Evolutionary conservation across 495 filamentous ascomycete species (phyloP).

Genomic region (Darksidea phi): DNA sequence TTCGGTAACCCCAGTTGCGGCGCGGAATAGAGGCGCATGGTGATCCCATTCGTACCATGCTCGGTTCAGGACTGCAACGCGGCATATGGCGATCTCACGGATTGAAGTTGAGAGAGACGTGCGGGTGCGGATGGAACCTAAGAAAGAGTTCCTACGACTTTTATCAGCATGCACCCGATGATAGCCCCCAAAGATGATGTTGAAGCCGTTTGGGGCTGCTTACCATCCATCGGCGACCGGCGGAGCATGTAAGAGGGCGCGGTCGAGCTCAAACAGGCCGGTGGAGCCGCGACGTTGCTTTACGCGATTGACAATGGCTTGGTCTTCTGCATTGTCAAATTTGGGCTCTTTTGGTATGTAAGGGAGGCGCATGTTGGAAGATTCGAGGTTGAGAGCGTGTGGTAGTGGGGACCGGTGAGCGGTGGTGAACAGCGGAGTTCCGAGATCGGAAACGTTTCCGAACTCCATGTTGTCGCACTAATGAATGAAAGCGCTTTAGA

Average conservation of each 20-base stretch:
- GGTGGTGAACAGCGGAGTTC: not conserved
- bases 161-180: not conserved
- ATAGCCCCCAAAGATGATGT: not conserved
- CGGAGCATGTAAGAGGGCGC: constrained; percentile 42
- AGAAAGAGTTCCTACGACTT: constrained; percentile 36
- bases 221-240: constrained; percentile 42
- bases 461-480: not conserved
- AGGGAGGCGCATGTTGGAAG: constrained; percentile 40
- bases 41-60: constrained; percentile 44
- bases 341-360: constrained; percentile 40
- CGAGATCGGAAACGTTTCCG: constrained; percentile 1
- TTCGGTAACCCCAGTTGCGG: constrained; percentile 49
- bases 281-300: constrained; percentile 35
- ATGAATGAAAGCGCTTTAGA: too few species aligned
- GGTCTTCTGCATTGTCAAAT: constrained; percentile 18
- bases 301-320: constrained; percentile 40
- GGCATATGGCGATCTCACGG: constrained; percentile 42
- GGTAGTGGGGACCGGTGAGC: not conserved
- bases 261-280: constrained; percentile 42
- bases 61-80: constrained; percentile 42
- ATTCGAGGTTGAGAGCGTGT: not conserved
- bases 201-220: constrained; percentile 1
- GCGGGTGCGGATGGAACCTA: constrained; percentile 41
- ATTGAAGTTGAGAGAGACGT: constrained; percentile 35
- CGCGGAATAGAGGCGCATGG: constrained; percentile 35